Base-by-base conservation (phyloP, 1,284 basidiomycete species). In the Malassezia sp. region DNA sequence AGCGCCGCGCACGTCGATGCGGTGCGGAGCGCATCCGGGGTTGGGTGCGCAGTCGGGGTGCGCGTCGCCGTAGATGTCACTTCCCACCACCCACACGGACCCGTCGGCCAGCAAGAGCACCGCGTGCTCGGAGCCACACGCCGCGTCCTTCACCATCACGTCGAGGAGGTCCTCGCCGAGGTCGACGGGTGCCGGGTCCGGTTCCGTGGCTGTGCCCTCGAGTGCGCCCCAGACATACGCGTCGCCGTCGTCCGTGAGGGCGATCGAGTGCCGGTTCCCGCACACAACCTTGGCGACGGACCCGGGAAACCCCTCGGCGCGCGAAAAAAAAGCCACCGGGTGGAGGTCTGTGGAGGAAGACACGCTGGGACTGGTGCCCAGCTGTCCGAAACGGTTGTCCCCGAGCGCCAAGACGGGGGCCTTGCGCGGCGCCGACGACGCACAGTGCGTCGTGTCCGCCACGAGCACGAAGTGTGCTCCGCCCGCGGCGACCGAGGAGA, bases 351-450 rank as follows among this genome's bases (percentile, higher is more conserved):
- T n/a, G 11, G 20, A n/a, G 4, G 30, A 4, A 18, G 4, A 2
- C 3, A 3, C 8, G 12, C 28, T 5, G 4, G 21, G 18, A 21
- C 29, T 6, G 2, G 23, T n/a, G 8, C 45, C 45, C 1, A 47
- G 38, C 28, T 47, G 45, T 7, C 45, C 31, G 37, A 36, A 41
- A 2, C 45, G 32, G 21, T 41, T 41, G 22, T 47, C 45, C 6
- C 45, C 45, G 3, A 8, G 15, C 0, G 33, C 15, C 36, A 30
- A 47, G 5, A 47, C 6, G 20, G 42, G 42, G 2, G 5, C 22
- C 3, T n/a, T 27, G 26, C 26, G 6, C 11, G 26, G 7, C 11
- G 6, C 29, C 14, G 9, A 5, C 10, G 7, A 12, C 21, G 7
- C 9, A 10, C 15, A 20, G 4, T 21, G 11, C 5, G 9, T 10